Percentiles rank a stretch among this genome's conserved stretches.
These are phyloP conservation scores for Zymoseptoria pseudotritici DNA, from an alignment of 2,329 filamentous ascomycete genomes.

Conservation along the genomic window DNA sequence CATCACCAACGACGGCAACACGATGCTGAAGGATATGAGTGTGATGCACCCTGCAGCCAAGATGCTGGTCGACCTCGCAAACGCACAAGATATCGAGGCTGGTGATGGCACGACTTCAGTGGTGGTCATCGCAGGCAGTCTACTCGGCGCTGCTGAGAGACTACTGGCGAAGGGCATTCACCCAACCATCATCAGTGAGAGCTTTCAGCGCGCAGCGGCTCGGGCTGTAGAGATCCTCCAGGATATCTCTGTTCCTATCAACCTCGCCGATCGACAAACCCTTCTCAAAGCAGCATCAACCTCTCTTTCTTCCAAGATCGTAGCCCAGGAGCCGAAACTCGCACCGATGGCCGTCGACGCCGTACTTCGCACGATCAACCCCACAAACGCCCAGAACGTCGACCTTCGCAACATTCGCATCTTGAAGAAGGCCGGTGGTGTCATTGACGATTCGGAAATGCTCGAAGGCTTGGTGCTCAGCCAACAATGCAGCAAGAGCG, in stretches of 20 bases:
- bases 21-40: conserved; percentile 97
- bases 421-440: conserved; percentile 94
- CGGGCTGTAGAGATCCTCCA: conserved; percentile 85
- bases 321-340: conserved; percentile 92
- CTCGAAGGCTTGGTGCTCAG: conserved; percentile 89
- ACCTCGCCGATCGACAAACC: conserved; percentile 76
- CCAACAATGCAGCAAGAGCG: conserved; percentile 88
- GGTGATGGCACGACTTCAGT: conserved; percentile 98
- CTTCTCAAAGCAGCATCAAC: conserved; percentile 95
- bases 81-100: conserved; percentile 95
- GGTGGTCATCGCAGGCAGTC: conserved; percentile 91
- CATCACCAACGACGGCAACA: conserved; percentile 99
- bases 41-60: conserved; percentile 99
- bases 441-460: conserved; percentile 97
- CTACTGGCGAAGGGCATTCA: conserved; percentile 88
- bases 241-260: conserved; percentile 91
- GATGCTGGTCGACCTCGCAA: conserved; percentile 96
- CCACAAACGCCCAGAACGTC: conserved; percentile 92
- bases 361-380: conserved; percentile 89
- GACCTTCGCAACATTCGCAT: conserved; percentile 95
- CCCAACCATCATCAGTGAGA: conserved; percentile 93
- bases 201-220: conserved; percentile 89
- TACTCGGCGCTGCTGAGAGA: conserved; percentile 87
- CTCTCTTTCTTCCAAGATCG: conserved; percentile 95
- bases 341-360: conserved; percentile 98